Conservation (phyloP, 2,329 filamentous ascomycete genomes). For the Didymella keratinophila region DNA sequence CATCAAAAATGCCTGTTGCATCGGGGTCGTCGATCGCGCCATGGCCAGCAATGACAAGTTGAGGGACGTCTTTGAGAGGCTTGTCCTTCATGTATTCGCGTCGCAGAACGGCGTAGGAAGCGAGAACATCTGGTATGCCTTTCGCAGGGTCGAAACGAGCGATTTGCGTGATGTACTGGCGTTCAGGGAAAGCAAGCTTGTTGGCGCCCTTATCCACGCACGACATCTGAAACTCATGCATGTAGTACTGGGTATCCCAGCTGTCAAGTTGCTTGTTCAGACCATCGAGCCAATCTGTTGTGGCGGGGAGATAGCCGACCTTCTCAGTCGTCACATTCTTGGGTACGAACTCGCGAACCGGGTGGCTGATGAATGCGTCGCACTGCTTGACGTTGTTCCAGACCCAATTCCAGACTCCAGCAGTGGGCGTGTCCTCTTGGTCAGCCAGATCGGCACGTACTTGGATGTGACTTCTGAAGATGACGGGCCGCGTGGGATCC, state of each 20-base stretch:
- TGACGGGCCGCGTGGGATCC: conserved; percentile 76
- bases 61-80: conserved; percentile 63
- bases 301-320: conserved; percentile 79
- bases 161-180: conserved; percentile 80
- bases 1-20: conserved; percentile 73
- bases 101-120: conserved; percentile 77
- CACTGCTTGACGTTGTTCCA: conserved; percentile 75
- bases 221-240: conserved; percentile 73
- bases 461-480: conserved; percentile 85
- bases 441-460: conserved; percentile 77
- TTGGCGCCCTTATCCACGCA: conserved; percentile 67
- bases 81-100: conserved; percentile 64
- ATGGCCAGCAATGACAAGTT: conserved; percentile 80
- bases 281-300: conserved; percentile 85
- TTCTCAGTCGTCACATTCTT: conserved; percentile 69
- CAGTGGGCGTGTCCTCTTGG: conserved; percentile 69
- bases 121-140: conserved; percentile 79
- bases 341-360: conserved; percentile 78
- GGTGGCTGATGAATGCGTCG: conserved; percentile 84
- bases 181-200: conserved; percentile 65
- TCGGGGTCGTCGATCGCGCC: conserved; percentile 84
- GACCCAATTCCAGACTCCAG: conserved; percentile 77
- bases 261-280: conserved; percentile 76
- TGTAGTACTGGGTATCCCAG: conserved; percentile 77
- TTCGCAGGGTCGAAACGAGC: conserved; percentile 86